phyloP scores from a whole-genome alignment of 2,329 filamentous ascomycete species.

The Diaporthe ilicicola region DNA sequence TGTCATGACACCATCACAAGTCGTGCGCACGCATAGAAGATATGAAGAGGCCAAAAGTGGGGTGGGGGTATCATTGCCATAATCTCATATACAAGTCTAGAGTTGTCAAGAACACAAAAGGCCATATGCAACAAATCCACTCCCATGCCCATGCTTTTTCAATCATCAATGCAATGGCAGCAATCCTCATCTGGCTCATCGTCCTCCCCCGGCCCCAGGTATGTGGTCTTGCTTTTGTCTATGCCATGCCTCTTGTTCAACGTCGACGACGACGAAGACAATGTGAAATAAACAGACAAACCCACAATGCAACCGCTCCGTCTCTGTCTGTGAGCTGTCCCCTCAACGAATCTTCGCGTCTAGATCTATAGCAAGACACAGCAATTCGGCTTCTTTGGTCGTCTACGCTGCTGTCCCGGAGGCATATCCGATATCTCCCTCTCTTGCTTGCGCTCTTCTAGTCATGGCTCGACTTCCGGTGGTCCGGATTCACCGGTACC shows the following conservation, averaged over 20 bases:
- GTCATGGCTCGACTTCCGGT: not conserved
- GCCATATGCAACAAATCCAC: constrained; percentile 15
- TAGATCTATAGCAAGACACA: constrained; percentile 19
- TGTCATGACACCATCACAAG: not conserved
- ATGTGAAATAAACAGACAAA: not conserved
- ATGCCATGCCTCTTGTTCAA: not conserved
- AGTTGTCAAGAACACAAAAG: constrained; percentile 16
- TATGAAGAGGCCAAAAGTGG: constrained; percentile 7
- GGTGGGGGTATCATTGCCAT: constrained; percentile 20
- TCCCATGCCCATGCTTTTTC: constrained; percentile 14
- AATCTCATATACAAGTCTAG: constrained; percentile 24
- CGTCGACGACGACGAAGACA: not conserved
- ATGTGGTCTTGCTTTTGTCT: constrained; percentile 2
- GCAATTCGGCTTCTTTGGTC: not conserved
- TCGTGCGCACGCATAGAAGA: not conserved
- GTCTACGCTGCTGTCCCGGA: not conserved
- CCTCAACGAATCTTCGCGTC: not conserved
- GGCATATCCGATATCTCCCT: not conserved
- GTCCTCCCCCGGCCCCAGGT: not conserved
- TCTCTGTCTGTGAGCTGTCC: not conserved
- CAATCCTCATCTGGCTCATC: constrained; percentile 1
- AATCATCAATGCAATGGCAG: constrained; percentile 11
- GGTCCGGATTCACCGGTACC: not conserved
- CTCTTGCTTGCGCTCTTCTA: not conserved
- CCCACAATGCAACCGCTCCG: constrained; percentile 1